These are phyloP conservation scores for Alnus glutinosa DNA, from an alignment of 306 rosid genomes.

Conservation along the genomic window DNA sequence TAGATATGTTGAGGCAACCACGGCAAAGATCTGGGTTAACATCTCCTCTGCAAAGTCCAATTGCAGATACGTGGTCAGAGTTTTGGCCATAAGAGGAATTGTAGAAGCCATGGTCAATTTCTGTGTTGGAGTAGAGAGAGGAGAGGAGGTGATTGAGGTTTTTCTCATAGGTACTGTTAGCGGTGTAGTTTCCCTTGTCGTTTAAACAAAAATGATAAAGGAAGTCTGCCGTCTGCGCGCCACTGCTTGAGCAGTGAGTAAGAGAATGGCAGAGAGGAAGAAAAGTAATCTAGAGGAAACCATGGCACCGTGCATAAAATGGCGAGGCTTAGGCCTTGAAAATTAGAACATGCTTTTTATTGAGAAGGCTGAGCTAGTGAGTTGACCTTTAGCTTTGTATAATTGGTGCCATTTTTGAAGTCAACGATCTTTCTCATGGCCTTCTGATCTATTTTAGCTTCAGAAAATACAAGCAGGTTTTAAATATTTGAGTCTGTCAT, in stretches of 20 bases:
- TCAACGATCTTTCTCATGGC: background rate
- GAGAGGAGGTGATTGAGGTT: constrained; percentile 53
- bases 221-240: constrained; percentile 29
- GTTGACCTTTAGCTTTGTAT: background rate
- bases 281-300: constrained; percentile 14
- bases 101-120: constrained; percentile 35
- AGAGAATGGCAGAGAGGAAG: constrained; percentile 12
- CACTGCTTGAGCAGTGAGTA: constrained; percentile 16
- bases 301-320: background rate
- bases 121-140: constrained; percentile 29
- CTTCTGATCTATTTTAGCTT: no score
- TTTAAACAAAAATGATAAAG: background rate
- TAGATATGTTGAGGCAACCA: constrained; percentile 44
- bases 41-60: constrained; percentile 56
- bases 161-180: constrained; percentile 38
- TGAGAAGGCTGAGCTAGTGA: background rate
- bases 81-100: constrained; percentile 38
- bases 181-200: constrained; percentile 47
- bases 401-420: background rate
- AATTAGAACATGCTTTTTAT: background rate
- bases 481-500: no score
- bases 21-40: constrained; percentile 31
- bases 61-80: constrained; percentile 38
- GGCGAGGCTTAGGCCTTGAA: background rate
- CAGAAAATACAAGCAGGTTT: no score